Percentiles rank a stretch among this genome's conserved stretches.
phyloP scores from a whole-genome alignment of 2,329 filamentous ascomycete species.

The Fusarium xyrophilum region DNA sequence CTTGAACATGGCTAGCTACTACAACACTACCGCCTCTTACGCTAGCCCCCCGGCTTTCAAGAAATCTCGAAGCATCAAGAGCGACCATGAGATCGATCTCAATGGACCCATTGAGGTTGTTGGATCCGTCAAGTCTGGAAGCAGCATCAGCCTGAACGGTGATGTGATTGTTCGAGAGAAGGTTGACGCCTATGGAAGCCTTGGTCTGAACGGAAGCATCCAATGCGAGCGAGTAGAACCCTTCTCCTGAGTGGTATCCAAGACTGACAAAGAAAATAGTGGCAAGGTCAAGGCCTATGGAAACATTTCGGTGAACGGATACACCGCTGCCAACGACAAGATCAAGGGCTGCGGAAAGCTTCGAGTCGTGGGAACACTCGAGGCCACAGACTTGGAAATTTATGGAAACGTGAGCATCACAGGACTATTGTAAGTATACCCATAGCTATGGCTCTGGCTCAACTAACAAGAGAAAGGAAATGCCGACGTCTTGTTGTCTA shows the following conservation, averaged over 20 bases:
- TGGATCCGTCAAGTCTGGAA: slow-evolving; percentile 55
- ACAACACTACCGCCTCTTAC: slow-evolving; percentile 35
- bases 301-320: slow-evolving; percentile 53
- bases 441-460: not conserved
- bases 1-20: slow-evolving; percentile 41
- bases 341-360: slow-evolving; percentile 58
- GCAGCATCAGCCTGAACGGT: slow-evolving; percentile 53
- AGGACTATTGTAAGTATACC: slow-evolving; percentile 50
- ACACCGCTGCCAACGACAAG: slow-evolving; percentile 49
- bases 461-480: slow-evolving; percentile 41
- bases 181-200: slow-evolving; percentile 55
- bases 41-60: slow-evolving; percentile 35
- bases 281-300: slow-evolving; percentile 56
- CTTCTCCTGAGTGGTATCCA: accelerated
- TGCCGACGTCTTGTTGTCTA: slow-evolving; percentile 55
- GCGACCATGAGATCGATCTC: slow-evolving; percentile 51
- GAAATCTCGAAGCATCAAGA: slow-evolving; percentile 51
- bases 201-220: slow-evolving; percentile 52
- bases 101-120: slow-evolving; percentile 56
- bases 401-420: slow-evolving; percentile 56
- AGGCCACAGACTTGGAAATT: slow-evolving; percentile 54
- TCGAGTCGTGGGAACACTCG: slow-evolving; percentile 51
- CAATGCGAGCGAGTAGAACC: slow-evolving; percentile 50
- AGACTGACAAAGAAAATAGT: slow-evolving; percentile 38
- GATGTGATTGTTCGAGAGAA: slow-evolving; percentile 54